Percentiles rank a stretch among this genome's conserved stretches.
Conservation (phyloP, 2,329 filamentous ascomycete genomes). For the Phyllosticta citriasiana region DNA sequence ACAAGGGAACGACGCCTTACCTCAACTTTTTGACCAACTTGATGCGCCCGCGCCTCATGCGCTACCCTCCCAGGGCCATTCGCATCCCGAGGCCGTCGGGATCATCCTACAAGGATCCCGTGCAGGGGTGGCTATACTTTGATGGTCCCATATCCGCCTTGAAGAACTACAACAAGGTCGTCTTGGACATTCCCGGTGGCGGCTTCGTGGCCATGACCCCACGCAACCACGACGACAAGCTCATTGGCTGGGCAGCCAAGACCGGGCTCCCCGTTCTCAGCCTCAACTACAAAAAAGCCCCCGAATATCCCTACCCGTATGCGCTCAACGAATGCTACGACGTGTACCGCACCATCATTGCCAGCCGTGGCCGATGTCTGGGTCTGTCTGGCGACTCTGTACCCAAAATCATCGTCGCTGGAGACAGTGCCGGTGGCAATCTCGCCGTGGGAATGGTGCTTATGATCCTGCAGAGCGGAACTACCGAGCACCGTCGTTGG, state of each 20-base stretch:
- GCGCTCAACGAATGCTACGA: conserved; percentile 83
- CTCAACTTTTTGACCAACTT: conserved; percentile 62
- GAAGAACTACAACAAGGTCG: conserved; percentile 63
- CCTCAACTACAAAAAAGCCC: conserved; percentile 81
- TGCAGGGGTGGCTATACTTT: conserved; percentile 86
- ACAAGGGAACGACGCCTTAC: conserved; percentile 86
- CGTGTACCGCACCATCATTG: conserved; percentile 65
- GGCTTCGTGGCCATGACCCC: conserved; percentile 97
- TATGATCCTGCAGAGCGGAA: conserved; percentile 75
- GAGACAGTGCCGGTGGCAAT: conserved; percentile 76
- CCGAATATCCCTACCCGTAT: conserved; percentile 76
- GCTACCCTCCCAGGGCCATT: conserved; percentile 71
- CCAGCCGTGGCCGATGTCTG: conserved; percentile 62
- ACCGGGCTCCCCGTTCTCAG: conserved; percentile 83
- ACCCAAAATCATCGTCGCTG: conserved; percentile 63
- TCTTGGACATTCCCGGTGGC: conserved; percentile 86
- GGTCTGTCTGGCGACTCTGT: conserved; percentile 57
- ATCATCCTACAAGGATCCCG: conserved; percentile 74
- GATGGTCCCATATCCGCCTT: conserved; percentile 75
- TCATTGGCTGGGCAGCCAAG: conserved; percentile 84
- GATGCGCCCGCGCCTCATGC: conserved; percentile 67
- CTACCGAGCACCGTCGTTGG: conserved; percentile 46
- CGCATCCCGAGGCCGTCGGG: conserved; percentile 70
- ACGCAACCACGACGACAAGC: conserved; percentile 86
- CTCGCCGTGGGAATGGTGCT: conserved; percentile 70